These are phyloP conservation scores for Hydrangea macrophylla DNA, from an alignment of 148 eudicot genomes.

Conservation along the genomic window DNA sequence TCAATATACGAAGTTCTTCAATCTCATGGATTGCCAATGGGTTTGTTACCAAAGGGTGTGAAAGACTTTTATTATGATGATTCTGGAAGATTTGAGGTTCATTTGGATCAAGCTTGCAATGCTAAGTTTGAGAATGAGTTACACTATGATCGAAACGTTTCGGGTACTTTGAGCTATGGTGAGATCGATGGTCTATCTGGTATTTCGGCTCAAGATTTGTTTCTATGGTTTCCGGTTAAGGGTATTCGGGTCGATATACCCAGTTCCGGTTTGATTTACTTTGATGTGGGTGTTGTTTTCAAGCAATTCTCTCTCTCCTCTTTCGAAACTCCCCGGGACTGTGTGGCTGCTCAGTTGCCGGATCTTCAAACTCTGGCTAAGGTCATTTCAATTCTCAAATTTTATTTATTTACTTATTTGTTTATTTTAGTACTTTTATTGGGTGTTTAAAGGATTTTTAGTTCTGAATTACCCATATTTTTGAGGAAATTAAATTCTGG, in stretches of 20 bases:
- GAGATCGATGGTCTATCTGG: conserved; percentile 61
- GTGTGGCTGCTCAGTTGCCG: conserved; percentile 39
- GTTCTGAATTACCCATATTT: neutral
- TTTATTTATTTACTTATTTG: neutral
- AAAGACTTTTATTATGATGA: conserved; percentile 31
- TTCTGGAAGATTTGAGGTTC: conserved; percentile 51
- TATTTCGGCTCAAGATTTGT: conserved; percentile 71
- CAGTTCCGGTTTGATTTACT: conserved; percentile 78
- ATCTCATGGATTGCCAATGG: conserved; percentile 60
- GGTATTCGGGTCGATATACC: conserved; percentile 81
- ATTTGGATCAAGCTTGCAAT: conserved; percentile 59
- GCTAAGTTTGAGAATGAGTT: conserved; percentile 70
- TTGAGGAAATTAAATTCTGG: neutral
- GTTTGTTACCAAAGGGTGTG: conserved; percentile 75
- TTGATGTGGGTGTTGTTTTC: conserved; percentile 86
- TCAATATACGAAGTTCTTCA: conserved; percentile 60
- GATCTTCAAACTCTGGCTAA: conserved; percentile 20
- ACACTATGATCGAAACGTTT: conserved; percentile 58
- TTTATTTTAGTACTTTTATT: neutral
- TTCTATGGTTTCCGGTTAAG: conserved; percentile 76
- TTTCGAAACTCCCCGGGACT: conserved; percentile 71
- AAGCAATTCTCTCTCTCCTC: conserved; percentile 76
- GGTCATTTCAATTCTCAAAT: conserved; percentile 11
- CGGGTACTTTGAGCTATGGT: conserved; percentile 55
- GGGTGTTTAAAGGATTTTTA: neutral